Evolutionary conservation across 306 rosid genomes (phyloP).

Genomic region (Dicorynia guianensis): DNA sequence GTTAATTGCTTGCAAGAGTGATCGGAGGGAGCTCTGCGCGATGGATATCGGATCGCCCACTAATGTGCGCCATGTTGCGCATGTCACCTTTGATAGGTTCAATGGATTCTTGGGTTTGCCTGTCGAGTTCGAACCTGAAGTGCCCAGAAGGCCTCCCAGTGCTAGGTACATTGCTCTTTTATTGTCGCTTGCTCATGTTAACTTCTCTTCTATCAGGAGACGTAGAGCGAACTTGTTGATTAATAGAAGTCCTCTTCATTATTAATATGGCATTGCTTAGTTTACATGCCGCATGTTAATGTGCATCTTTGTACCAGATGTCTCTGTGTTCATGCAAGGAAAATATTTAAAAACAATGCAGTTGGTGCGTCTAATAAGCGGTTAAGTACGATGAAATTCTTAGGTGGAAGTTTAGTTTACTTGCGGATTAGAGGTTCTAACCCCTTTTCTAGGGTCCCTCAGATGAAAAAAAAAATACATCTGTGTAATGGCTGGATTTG

Average conservation of each 20-base stretch:
- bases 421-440: too few species aligned
- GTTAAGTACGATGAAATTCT: too few species aligned
- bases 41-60: conserved; percentile 89
- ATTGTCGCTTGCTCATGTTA: not conserved
- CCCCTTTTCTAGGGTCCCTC: too few species aligned
- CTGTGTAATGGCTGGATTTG: too few species aligned
- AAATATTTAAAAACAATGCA: too few species aligned
- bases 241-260: not conserved
- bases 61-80: conserved; percentile 90
- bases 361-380: too few species aligned
- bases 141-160: conserved; percentile 91
- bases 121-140: conserved; percentile 86
- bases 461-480: too few species aligned
- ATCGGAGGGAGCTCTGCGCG: conserved; percentile 51
- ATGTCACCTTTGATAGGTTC: conserved; percentile 92
- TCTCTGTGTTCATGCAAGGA: too few species aligned
- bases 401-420: too few species aligned
- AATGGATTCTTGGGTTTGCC: conserved; percentile 98
- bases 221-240: not conserved
- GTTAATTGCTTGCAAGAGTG: conserved; percentile 53
- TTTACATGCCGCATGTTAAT: not conserved
- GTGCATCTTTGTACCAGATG: too few species aligned
- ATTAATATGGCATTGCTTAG: not conserved
- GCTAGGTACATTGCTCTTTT: conserved; percentile 66
- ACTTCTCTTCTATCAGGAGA: not conserved